Evolutionary conservation across 2,329 filamentous ascomycete species (phyloP), one percentile per base, ranked within the genome.

Genomic region (Dactylellina parvicollis): DNA sequence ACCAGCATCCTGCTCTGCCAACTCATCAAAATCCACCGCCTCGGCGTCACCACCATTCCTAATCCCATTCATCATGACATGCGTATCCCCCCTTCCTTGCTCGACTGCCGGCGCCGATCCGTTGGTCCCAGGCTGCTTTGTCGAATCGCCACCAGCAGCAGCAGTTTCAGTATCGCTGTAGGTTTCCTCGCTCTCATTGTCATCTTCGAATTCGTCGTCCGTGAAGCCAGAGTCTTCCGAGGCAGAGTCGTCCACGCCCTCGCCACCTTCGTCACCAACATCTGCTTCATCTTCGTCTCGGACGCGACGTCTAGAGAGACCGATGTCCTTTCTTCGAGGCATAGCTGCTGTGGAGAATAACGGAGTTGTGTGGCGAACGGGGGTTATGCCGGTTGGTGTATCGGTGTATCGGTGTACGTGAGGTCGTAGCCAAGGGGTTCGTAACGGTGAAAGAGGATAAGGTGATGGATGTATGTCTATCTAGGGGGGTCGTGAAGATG

Each of bases 271-370:
- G 18, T 66, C 60, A 56, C 81, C 83, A 72, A 83, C 84, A 76
- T 83, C 85, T 75, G 90, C 88, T 76, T 90, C 89, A 77, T 90
- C 89, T 77, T 85, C 88, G 79, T 91, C 89, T 78, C 91, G 88
- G 80, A 88, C 88, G 76, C 88, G 85, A 80, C 89, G 87, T 78
- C 89, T 86, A 77, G 87, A 87, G 79, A 87, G 87, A 80, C 90
- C 86, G 77, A 87, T 81, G 81, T 88, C 89, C 82, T 86, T 88
- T 80, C 87, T 86, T 79, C 86, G 85, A 78, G 85, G 60, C 69
- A 73, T 73, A 40, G 80, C 62, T 82, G 80, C 79, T 82, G 83
- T 84, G 86, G 86, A 57, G 34, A 42, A 75, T 81, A 76, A 75
- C 62, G 64, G 47, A 73, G 71, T 22, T 14, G 42, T 76, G 75